Conservation (phyloP, 176 grass and related monocot genomes). For the Dendrocalamus sinicus region DNA sequence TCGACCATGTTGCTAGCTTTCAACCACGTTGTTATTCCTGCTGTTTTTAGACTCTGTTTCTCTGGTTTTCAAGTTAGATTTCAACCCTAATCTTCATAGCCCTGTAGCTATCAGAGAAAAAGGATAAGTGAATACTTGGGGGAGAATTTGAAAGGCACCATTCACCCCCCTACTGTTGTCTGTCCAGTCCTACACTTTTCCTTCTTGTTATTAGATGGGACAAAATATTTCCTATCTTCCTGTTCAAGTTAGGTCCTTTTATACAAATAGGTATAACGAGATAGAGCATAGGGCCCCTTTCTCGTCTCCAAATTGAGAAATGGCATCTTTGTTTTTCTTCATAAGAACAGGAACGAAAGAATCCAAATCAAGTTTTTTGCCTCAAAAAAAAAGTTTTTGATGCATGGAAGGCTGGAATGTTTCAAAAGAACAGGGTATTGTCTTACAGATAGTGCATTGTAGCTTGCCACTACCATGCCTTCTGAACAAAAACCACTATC, state of each 20-base stretch:
- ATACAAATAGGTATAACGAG: background rate
- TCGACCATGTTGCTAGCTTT: too few species aligned
- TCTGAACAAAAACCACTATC: background rate
- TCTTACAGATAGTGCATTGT: background rate
- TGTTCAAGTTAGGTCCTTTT: background rate
- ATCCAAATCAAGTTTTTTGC: background rate
- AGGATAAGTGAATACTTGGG: too few species aligned
- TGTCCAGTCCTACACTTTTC: too few species aligned
- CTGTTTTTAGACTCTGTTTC: too few species aligned
- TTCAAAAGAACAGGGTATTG: background rate
- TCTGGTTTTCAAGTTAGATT: too few species aligned
- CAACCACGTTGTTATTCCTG: too few species aligned
- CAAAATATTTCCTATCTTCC: background rate
- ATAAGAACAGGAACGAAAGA: background rate
- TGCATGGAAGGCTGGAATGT: background rate
- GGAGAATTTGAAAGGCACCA: too few species aligned
- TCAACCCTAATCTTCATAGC: too few species aligned
- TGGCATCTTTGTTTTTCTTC: background rate
- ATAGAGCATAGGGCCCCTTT: background rate
- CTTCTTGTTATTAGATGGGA: background rate
- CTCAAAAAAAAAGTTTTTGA: background rate
- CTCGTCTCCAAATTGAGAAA: background rate
- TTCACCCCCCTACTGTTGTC: too few species aligned
- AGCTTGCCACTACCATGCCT: background rate
- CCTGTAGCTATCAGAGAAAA: too few species aligned